Evolutionary conservation across 139 green algal species (phyloP), one percentile per base, ranked within the genome.

Genomic region (Tetradesmus obliquus): DNA sequence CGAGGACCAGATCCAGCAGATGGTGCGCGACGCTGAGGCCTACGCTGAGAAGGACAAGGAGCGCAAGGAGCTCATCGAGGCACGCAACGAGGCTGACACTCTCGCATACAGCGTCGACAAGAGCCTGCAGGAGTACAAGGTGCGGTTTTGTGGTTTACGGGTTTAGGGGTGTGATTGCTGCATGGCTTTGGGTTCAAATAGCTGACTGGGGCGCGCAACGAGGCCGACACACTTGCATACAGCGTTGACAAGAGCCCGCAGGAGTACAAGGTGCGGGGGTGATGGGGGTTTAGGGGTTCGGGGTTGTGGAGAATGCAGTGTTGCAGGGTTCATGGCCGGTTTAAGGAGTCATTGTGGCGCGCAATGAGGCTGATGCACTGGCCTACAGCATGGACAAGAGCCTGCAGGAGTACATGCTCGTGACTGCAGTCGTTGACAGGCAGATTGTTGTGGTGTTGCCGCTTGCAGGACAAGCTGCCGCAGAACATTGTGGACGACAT

Each of bases 11-110:
- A 99, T 99, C 93, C 91, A 99, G 93, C 91, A 97, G 87, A 99
- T 99, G 88, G 88, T 99, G 69, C 93, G 93, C 51, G 97, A 99
- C 60, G 98, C 97, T 8, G 98, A 99, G 95, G 81, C 91, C 66
- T 97, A 97, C 82, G 96, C 97, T 5, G 95, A 95, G 20, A 95
- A 96, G 88, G 98, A 99, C 96, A 98, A 98, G 95, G 81, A 97
- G 94, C 94, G 98, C 83, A 99, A 99, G 96, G 97, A 97, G 62
- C 85, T 98, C 66, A 98, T 99, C 66, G 98, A 99, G 92, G 96
- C 96, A 22, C 80, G 93, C 91, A 99, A 99, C 90, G 96, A 99
- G 93, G 98, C 97, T 2, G 98, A 99, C 94, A 96, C 97, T 4
- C 89, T 97, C 15, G 96, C 98, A 55, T 99, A 99, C 95, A 97